phyloP scores from a whole-genome alignment of 164 flowering plant genomes.

The Aristolochia californica region DNA sequence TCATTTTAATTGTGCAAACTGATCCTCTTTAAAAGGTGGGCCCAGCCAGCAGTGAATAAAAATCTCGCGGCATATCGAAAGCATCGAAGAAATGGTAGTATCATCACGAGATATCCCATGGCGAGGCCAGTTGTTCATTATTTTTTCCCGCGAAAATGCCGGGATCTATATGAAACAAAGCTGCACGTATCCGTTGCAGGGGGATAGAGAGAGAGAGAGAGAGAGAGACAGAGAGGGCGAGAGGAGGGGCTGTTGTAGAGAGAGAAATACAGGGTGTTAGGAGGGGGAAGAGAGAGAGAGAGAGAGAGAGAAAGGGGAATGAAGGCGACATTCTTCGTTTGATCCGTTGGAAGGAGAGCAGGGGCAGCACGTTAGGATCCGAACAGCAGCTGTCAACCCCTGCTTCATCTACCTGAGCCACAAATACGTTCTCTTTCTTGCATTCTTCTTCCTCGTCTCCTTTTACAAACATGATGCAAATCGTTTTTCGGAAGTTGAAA shows the following conservation, averaged over 20 bases:
- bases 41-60: too few relatives aligned
- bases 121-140: not conserved
- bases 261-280: not conserved
- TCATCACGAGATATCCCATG: too few relatives aligned
- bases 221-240: not conserved
- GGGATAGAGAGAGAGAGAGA: not conserved
- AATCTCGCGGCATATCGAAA: too few relatives aligned
- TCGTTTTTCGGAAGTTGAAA: not conserved
- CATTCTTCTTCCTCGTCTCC: not conserved
- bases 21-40: too few relatives aligned
- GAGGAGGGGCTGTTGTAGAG: not conserved
- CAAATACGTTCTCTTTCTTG: not conserved
- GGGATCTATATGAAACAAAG: not conserved
- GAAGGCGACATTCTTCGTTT: not conserved
- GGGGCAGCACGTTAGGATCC: not conserved
- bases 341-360: not conserved
- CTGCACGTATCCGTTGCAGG: not conserved
- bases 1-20: too few relatives aligned
- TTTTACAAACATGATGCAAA: not conserved
- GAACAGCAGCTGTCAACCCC: not conserved
- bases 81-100: too few relatives aligned
- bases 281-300: not conserved
- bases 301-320: not conserved
- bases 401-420: too few relatives aligned
- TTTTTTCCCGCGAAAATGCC: conserved; percentile 1